Evolutionary conservation across 352 stramenopile genomes (phyloP), one percentile per base, ranked within the genome.

Genomic region (Pythium volutum): DNA sequence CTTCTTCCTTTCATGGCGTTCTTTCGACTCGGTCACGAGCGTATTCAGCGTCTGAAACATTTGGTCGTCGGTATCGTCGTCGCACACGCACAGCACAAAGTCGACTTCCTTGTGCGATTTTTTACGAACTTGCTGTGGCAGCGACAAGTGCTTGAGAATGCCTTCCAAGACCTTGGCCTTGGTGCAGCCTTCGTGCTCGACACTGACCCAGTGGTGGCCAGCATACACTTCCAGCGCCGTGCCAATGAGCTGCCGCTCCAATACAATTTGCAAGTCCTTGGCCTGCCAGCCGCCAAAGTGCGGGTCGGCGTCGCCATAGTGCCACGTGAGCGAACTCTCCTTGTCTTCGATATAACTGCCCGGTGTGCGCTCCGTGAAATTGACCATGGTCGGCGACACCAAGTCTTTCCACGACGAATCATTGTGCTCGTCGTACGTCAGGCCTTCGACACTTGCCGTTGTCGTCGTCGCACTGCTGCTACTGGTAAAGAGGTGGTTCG

Each of bases 41-140:
- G 80, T 74, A 49, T 91, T 89, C 46, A 96, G 64, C 23, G 81
- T 93, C 65, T 93, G 81, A 65, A 96, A 96, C 87, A 96, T 96
- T 74, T 96, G 87, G 56, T 96, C 87, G 55, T 96, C 88, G 1
- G 79, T 93, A 27, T 86, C 76, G 55, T 96, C 88, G 61, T 96
- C 88, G 56, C 88, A 93, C 36, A 96, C 87, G 39, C 87, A 95
- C 9, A 96, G 52, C 16, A 96, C 76, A 67, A 96, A 96, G 57
- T 96, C 88, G 26, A 96, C 81, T 38, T 91, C 81, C 26, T 80
- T 66, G 49, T 79, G 66, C n/a, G 45, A n/a, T 14, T 77, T 81
- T 67, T 79, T 86, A 59, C 75, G 77, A n/a, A 93, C 75, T 55
- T 91, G 81, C 42, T 86, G 68, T 29, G 79, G 70, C 39, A 88